Evolutionary conservation across 140 eudicot species (phyloP).

Genomic region (Flaveria floridana): DNA sequence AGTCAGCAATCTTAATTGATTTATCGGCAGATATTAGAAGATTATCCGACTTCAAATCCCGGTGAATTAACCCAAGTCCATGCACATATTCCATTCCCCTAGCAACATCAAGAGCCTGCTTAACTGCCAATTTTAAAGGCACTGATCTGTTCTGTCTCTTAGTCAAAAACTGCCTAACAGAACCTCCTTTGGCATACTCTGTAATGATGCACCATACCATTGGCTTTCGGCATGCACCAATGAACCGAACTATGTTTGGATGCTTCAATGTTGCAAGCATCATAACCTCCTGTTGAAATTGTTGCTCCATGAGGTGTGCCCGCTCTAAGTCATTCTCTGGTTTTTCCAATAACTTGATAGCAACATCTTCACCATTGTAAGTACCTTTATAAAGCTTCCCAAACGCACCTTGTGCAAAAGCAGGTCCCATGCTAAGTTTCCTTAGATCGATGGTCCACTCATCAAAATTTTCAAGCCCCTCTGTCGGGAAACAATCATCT

Average conservation of each 20-base stretch:
- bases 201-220: conserved; percentile 94
- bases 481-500: conserved; percentile 49
- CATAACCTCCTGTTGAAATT: conserved; percentile 77
- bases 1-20: too few relatives aligned
- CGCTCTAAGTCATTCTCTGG: conserved; percentile 64
- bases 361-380: conserved; percentile 77
- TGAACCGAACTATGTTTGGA: conserved; percentile 74
- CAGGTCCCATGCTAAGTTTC: conserved; percentile 69
- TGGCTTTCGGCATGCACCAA: conserved; percentile 83
- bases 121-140: conserved; percentile 72
- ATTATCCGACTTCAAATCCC: too few relatives aligned
- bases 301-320: conserved; percentile 71
- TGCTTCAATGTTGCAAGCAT: conserved; percentile 76
- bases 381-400: conserved; percentile 81
- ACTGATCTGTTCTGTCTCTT: conserved; percentile 65
- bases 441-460: conserved; percentile 73
- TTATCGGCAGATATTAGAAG: too few relatives aligned
- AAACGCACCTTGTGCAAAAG: conserved; percentile 86
- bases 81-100: conserved; percentile 16
- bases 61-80: too few relatives aligned
- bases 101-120: conserved; percentile 86
- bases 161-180: conserved; percentile 68
- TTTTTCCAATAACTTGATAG: conserved; percentile 78
- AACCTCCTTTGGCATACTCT: conserved; percentile 88
- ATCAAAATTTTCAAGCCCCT: conserved; percentile 66